Conservation (phyloP, 306 rosid species). For the Cicer chorassanicum region DNA sequence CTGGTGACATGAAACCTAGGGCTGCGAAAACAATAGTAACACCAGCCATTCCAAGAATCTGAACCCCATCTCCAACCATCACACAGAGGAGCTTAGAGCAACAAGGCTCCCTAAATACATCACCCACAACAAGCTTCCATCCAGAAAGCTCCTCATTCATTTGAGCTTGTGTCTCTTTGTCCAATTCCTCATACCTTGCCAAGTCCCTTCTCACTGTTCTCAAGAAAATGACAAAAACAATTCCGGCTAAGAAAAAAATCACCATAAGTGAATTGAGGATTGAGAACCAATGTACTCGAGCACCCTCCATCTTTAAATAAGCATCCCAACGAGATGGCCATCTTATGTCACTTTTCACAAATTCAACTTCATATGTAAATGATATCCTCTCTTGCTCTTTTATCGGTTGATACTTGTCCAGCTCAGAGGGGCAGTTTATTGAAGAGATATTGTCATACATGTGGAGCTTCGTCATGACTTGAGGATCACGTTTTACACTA, state of each 20-base stretch:
- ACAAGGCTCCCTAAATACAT: constrained; percentile 92
- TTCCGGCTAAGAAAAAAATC: constrained; percentile 90
- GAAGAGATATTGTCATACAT: constrained; percentile 51
- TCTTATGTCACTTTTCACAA: constrained; percentile 76
- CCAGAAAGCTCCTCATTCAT: constrained; percentile 99
- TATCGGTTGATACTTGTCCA: constrained; percentile 75
- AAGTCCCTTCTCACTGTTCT: constrained; percentile 95
- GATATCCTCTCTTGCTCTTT: constrained; percentile 79
- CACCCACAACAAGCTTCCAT: constrained; percentile 99
- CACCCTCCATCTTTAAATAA: constrained; percentile 93
- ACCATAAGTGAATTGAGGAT: constrained; percentile 74
- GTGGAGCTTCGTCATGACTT: constrained; percentile 57
- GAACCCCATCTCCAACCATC: constrained; percentile 96
- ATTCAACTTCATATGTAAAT: constrained; percentile 90
- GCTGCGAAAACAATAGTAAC: constrained; percentile 93
- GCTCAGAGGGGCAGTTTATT: constrained; percentile 65
- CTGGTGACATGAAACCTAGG: constrained; percentile 76
- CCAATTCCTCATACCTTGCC: constrained; percentile 93
- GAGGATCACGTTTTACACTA: constrained; percentile 69
- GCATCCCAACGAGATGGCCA: constrained; percentile 99
- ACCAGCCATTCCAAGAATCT: constrained; percentile 87
- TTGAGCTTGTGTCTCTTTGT: constrained; percentile 95
- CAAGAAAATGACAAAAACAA: constrained; percentile 89
- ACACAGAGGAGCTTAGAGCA: constrained; percentile 83
- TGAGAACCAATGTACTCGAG: constrained; percentile 92